phyloP scores from a whole-genome alignment of 306 rosid species.

The Pachyrhizus erosus region DNA sequence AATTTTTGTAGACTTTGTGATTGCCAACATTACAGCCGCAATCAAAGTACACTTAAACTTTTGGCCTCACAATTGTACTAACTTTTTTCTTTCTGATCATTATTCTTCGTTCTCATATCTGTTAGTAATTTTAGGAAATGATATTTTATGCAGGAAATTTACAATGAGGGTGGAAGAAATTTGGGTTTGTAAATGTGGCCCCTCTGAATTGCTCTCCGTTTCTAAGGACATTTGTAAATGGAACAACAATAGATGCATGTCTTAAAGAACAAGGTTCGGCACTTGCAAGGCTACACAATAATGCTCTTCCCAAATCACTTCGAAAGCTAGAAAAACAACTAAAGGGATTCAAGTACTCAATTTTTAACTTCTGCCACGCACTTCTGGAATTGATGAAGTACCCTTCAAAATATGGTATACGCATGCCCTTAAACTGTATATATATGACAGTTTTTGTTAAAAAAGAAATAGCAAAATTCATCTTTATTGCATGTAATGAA shows the following conservation, averaged over 20 bases:
- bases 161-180: slow-evolving; percentile 60
- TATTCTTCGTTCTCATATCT: too few species aligned
- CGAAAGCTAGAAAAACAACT: slow-evolving; percentile 40
- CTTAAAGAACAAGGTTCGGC: slow-evolving; percentile 33
- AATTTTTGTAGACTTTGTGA: slow-evolving; percentile 48
- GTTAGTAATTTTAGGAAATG: too few species aligned
- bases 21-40: slow-evolving; percentile 50
- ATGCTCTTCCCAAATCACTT: slow-evolving; percentile 34
- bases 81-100: not conserved
- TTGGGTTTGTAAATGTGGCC: slow-evolving; percentile 40
- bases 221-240: slow-evolving; percentile 30
- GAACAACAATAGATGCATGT: slow-evolving; percentile 40
- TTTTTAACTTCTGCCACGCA: slow-evolving; percentile 25
- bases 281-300: slow-evolving; percentile 53
- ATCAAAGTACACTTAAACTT: slow-evolving; percentile 36
- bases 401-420: slow-evolving; percentile 52
- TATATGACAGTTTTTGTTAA: too few species aligned
- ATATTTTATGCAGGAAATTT: too few species aligned
- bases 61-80: not conserved
- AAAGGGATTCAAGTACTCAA: slow-evolving; percentile 53
- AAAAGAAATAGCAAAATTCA: not conserved
- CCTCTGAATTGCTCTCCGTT: slow-evolving; percentile 47
- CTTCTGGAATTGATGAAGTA: slow-evolving; percentile 9
- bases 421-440: not conserved
- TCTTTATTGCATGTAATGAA: too few species aligned